Evolutionary conservation across 2,329 filamentous ascomycete genomes (phyloP).

Genomic region (Arthrobotrys entomopaga): DNA sequence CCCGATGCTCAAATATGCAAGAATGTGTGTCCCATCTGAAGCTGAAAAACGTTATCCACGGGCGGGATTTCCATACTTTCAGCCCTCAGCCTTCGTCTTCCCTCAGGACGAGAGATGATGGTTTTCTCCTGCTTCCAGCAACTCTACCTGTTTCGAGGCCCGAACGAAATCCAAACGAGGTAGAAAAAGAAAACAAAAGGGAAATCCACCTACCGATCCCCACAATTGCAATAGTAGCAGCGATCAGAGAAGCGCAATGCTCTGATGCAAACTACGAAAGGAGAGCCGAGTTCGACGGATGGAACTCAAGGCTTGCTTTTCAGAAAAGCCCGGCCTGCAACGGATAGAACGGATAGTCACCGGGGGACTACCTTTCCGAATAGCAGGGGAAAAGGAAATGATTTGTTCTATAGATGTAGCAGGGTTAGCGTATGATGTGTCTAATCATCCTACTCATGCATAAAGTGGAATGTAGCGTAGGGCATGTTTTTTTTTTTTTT

Average conservation of each 20-base stretch:
- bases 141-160: conserved; percentile 6
- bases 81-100: conserved; percentile 23
- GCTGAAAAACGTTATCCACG: conserved; percentile 31
- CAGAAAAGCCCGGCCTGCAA: conserved; percentile 46
- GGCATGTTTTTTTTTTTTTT: conserved; percentile 43
- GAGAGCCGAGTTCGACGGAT: conserved; percentile 49
- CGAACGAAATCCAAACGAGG: conserved; percentile 11
- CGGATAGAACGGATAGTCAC: conserved; percentile 41
- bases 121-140: conserved; percentile 20
- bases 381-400: conserved; percentile 28
- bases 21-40: conserved; percentile 27
- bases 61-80: conserved; percentile 41
- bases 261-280: conserved; percentile 12
- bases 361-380: conserved; percentile 41
- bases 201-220: conserved; percentile 44
- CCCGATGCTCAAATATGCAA: conserved; percentile 16
- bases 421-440: conserved; percentile 55
- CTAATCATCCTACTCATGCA: conserved; percentile 52
- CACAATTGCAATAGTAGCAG: conserved; percentile 24
- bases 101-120: conserved; percentile 23
- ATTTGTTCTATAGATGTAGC: conserved; percentile 40
- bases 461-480: conserved; percentile 53
- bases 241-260: conserved; percentile 13
- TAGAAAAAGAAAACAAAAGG: conserved; percentile 9
- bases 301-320: conserved; percentile 42